Evolutionary conservation across 2,329 filamentous ascomycete species (phyloP).

Genomic region (Botrytis galanthina): DNA sequence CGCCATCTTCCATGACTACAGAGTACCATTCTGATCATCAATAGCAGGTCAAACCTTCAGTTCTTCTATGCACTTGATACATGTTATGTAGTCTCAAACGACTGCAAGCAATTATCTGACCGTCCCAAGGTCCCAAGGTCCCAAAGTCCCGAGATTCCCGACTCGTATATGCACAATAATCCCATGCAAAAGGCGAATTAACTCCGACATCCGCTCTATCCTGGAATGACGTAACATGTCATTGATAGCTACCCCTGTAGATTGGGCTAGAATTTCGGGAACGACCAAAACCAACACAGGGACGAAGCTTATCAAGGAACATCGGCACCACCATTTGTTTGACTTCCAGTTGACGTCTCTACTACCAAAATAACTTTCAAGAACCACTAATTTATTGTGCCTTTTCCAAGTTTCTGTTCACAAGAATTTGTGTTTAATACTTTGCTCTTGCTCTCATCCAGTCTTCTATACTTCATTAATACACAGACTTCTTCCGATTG

Average conservation of each 20-base stretch:
- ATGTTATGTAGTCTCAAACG: not conserved
- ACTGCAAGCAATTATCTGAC: not conserved
- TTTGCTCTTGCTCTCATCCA: not conserved
- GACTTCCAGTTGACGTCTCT: not conserved
- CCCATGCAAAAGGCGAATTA: not conserved
- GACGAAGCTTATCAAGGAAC: slow-evolving; percentile 3
- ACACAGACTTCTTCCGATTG: not conserved
- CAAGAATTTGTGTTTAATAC: not conserved
- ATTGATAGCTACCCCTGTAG: not conserved
- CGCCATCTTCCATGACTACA: not conserved
- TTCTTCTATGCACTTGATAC: not conserved
- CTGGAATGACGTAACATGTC: not conserved
- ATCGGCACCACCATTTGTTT: not conserved
- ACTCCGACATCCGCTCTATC: slow-evolving; percentile 6
- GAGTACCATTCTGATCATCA: not conserved
- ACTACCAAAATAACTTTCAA: not conserved
- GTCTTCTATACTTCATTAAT: not conserved
- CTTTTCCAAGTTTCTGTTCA: not conserved
- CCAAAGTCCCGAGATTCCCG: too few relatives aligned
- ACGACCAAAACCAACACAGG: not conserved
- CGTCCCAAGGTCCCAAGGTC: not conserved
- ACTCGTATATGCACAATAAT: not conserved
- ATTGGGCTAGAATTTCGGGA: not conserved
- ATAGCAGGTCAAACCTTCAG: not conserved
- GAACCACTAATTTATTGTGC: not conserved